Evolutionary conservation across 305 asterid genomes (phyloP).

Genomic region (Fraxinus sp.): DNA sequence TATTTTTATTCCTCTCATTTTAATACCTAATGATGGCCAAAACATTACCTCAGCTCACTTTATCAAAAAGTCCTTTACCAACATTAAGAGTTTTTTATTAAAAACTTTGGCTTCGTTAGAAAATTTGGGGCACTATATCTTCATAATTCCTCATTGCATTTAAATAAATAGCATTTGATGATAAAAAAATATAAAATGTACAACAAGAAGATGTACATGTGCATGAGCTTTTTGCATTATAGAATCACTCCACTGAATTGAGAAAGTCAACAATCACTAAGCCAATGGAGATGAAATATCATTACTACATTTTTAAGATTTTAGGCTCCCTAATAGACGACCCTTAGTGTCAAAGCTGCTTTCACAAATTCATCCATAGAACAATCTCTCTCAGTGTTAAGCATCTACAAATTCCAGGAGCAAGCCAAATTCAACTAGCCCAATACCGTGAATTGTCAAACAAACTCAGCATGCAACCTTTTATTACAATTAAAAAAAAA

Average conservation of each 20-base stretch:
- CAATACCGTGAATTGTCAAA: background rate
- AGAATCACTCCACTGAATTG: background rate
- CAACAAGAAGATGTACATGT: background rate
- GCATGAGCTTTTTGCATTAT: background rate
- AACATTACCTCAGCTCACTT: background rate
- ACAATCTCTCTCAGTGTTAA: background rate
- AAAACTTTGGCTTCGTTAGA: background rate
- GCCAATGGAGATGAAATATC: background rate
- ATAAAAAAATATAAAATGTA: background rate
- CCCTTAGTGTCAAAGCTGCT: background rate
- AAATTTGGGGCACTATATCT: background rate
- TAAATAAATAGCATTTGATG: background rate
- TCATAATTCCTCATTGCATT: background rate
- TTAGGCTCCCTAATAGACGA: background rate
- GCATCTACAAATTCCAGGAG: background rate
- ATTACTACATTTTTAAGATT: background rate
- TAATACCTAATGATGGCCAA: background rate
- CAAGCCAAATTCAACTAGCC: slow-evolving; percentile 11
- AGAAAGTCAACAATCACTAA: background rate
- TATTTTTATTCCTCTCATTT: background rate
- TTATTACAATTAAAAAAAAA: background rate
- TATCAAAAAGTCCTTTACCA: background rate
- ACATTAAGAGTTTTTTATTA: background rate
- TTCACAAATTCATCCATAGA: background rate
- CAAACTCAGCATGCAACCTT: background rate